Evolutionary conservation across 2,329 filamentous ascomycete genomes (phyloP).

Genomic region (Apiospora marii): DNA sequence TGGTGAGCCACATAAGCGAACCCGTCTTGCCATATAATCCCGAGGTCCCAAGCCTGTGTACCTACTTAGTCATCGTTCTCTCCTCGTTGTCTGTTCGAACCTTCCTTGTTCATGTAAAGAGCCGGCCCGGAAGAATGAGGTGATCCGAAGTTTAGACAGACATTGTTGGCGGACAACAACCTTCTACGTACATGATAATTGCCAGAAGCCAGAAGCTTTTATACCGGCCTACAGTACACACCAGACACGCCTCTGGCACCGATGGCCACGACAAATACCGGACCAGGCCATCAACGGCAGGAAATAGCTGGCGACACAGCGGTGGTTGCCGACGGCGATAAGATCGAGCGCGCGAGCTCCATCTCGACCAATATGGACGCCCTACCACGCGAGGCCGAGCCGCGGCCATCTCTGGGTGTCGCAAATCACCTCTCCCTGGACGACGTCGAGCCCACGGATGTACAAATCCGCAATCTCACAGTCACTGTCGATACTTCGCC

Average conservation of each 20-base stretch:
- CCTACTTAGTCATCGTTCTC: background rate
- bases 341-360: conserved; percentile 25
- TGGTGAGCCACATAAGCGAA: background rate
- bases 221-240: background rate
- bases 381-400: background rate
- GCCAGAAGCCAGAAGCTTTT: background rate
- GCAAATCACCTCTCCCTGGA: conserved; percentile 28
- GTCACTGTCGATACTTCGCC: conserved; percentile 67
- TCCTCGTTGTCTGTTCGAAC: background rate
- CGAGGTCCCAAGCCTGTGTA: background rate
- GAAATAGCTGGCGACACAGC: background rate
- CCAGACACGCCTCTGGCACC: background rate
- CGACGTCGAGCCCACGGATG: conserved; percentile 54
- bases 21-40: background rate
- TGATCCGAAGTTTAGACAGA: background rate
- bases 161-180: background rate
- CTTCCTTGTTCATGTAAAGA: conserved; percentile 1
- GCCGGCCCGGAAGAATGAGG: background rate
- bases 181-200: background rate
- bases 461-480: conserved; percentile 54
- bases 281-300: background rate
- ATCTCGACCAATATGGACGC: conserved; percentile 24
- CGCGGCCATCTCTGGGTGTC: conserved; percentile 18
- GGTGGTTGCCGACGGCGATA: conserved; percentile 8
- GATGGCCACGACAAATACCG: background rate